These are phyloP conservation scores for Eruca vesicaria DNA, from an alignment of 441 rosid species.

Conservation along the genomic window DNA sequence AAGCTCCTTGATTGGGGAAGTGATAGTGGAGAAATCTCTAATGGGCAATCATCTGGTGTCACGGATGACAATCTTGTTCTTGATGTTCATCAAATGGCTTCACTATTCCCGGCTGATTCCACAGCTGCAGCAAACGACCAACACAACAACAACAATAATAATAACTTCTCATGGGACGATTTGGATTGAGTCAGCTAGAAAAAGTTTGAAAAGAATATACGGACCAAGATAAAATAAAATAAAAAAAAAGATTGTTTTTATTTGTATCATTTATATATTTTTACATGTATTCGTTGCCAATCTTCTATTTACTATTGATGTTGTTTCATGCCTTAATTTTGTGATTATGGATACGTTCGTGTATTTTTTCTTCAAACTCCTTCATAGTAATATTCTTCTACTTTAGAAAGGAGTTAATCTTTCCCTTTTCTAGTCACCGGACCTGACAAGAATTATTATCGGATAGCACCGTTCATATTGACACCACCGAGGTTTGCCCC, in stretches of 20 bases:
- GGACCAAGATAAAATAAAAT: neutral
- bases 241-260: neutral
- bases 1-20: neutral
- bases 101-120: neutral
- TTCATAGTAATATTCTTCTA: neutral
- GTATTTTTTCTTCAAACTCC: neutral
- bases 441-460: constrained; percentile 37
- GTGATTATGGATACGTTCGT: neutral
- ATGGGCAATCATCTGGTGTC: neutral
- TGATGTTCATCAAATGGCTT: neutral
- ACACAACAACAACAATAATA: neutral
- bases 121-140: neutral
- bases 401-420: neutral
- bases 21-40: neutral
- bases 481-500: constrained; percentile 92
- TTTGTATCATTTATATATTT: neutral
- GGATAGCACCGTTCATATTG: constrained; percentile 72
- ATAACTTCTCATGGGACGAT: neutral
- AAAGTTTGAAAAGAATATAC: neutral
- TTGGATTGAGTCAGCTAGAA: neutral
- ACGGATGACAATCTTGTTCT: neutral
- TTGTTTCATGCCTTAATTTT: neutral
- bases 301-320: neutral
- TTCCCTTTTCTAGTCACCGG: neutral
- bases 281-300: neutral